Evolutionary conservation across 2,329 filamentous ascomycete genomes (phyloP), one percentile per base, ranked within the genome.

Genomic region (Fusarium foetens): DNA sequence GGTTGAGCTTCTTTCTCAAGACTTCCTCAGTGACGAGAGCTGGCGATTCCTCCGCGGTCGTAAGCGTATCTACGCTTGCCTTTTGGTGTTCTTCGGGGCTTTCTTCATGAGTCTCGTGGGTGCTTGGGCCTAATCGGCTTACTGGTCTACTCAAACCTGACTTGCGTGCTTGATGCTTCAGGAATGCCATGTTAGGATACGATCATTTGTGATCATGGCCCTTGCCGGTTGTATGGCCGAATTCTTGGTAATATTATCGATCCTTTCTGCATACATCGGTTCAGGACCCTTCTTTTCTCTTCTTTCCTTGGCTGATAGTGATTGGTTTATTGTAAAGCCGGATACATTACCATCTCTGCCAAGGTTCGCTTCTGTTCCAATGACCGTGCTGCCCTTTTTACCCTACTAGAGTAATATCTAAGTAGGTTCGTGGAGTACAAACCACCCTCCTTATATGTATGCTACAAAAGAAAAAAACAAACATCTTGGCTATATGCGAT

Each of bases 1-100:
- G 55, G 90, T 94, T 27, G 91, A 94, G 80, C 84, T 94, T 52
- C 83, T 94, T 58, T 90, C 91, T 0, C 91, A 93, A 77, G 92
- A 94, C 74, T 93, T 93, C 72, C 78, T 92, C 38, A 90, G 87
- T 66, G 89, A 91, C 46, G 86, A 90, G 77, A 91, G 88, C 79
- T 91, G 88, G 88, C 82, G 82, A 49, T 79, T 86, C 49, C 81
- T 91, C 21, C 83, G 85, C 5, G 89, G 89, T 2, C 85, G 81
- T 70, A 84, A 83, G 66, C 84, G 89, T 33, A 81, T 90, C 29
- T 80, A 82, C 59, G 89, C 89, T 4, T 90, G 87, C 69, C 60
- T 88, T 29, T 79, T 90, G 57, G 88, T 91, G 19, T 86, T 91
- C 68, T 76, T 83, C 14, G 89, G 89, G 4, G 89, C 89, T 17